phyloP scores from a whole-genome alignment of 306 rosid species.

The Pyrus communis region DNA sequence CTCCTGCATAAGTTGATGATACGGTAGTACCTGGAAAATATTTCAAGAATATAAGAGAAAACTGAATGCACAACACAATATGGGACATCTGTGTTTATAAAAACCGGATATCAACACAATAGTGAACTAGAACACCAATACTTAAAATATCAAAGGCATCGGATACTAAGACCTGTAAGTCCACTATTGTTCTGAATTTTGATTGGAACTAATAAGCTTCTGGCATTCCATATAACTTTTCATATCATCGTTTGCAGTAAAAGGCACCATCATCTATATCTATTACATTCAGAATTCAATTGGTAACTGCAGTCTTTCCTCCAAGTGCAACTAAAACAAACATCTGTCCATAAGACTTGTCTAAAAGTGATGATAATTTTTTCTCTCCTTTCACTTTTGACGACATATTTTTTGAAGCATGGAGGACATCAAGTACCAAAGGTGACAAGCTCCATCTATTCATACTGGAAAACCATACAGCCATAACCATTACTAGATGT shows the following conservation, averaged over 20 bases:
- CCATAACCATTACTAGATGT: constrained; percentile 3
- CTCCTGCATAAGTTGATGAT: constrained; percentile 87
- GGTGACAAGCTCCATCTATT: neutral
- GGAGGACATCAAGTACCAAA: neutral
- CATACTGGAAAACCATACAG: neutral
- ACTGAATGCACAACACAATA: neutral
- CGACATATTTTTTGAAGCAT: neutral
- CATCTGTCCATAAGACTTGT: neutral
- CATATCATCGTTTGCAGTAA: neutral
- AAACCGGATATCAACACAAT: neutral
- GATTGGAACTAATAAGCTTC: neutral
- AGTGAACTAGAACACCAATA: neutral
- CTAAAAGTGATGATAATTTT: neutral
- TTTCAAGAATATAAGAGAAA: constrained; percentile 1
- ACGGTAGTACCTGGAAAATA: constrained; percentile 61
- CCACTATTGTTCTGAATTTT: neutral
- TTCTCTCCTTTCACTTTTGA: neutral
- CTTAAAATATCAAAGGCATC: neutral
- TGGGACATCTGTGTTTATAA: neutral
- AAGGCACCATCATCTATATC: neutral
- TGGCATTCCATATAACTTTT: neutral
- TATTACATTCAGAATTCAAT: neutral
- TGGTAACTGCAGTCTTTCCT: neutral
- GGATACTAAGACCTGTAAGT: neutral
- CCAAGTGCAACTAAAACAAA: neutral